Percentiles rank a stretch among this genome's conserved stretches.
These are phyloP conservation scores for Lablab purpureus DNA, from an alignment of 306 rosid species.

Conservation along the genomic window DNA sequence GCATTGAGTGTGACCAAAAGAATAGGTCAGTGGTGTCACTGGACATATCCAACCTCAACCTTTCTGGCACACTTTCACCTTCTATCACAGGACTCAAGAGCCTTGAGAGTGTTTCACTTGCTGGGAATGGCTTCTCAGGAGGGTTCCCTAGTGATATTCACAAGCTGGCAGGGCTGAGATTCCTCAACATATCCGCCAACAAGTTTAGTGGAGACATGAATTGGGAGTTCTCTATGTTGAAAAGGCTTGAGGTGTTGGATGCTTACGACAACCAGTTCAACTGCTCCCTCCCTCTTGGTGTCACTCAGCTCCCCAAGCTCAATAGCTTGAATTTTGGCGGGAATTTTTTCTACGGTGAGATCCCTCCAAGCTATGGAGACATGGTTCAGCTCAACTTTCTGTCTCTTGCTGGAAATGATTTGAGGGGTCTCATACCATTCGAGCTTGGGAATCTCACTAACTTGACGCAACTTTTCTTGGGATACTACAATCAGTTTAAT, in stretches of 20 bases:
- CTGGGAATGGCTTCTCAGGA: slow-evolving; percentile 63
- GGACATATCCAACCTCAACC: slow-evolving; percentile 69
- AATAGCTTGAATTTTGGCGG: slow-evolving; percentile 76
- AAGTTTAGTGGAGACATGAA: slow-evolving; percentile 66
- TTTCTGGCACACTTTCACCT: slow-evolving; percentile 76
- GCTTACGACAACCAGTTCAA: slow-evolving; percentile 81
- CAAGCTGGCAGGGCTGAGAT: slow-evolving; percentile 52
- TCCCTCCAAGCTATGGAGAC: slow-evolving; percentile 72
- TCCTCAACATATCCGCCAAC: slow-evolving; percentile 84
- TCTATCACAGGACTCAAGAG: slow-evolving; percentile 56
- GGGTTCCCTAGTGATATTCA: slow-evolving; percentile 55
- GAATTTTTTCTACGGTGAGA: slow-evolving; percentile 70
- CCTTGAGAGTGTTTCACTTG: slow-evolving; percentile 57
- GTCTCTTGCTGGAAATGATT: slow-evolving; percentile 86
- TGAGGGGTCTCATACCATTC: slow-evolving; percentile 72
- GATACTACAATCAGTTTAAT: slow-evolving; percentile 76
- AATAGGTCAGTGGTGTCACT: slow-evolving; percentile 65
- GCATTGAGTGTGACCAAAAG: slow-evolving; percentile 64
- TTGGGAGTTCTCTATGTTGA: slow-evolving; percentile 61
- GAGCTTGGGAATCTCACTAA: slow-evolving; percentile 75
- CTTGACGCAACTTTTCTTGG: slow-evolving; percentile 71
- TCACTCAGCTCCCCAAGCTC: slow-evolving; percentile 57
- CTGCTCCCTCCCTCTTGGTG: slow-evolving; percentile 72
- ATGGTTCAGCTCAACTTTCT: slow-evolving; percentile 64
- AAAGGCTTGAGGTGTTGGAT: slow-evolving; percentile 62